Evolutionary conservation across 306 rosid species (phyloP).

Genomic region (Spatholobus suberectus): DNA sequence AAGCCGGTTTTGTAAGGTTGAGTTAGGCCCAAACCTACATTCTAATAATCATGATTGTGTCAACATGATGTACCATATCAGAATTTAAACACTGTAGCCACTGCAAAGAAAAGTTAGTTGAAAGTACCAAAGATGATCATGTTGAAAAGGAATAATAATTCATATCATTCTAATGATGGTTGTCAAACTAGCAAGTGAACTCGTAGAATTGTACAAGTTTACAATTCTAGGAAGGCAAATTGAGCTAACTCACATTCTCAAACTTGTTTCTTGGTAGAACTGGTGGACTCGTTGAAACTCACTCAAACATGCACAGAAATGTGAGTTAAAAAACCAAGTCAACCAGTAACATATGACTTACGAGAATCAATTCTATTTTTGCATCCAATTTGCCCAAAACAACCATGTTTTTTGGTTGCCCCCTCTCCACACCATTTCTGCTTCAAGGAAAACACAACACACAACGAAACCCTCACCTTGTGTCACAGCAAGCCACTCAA

Average conservation of each 20-base stretch:
- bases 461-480: background rate
- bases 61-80: background rate
- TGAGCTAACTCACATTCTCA: background rate
- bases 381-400: background rate
- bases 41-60: slow-evolving; percentile 12
- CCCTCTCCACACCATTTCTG: background rate
- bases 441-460: background rate
- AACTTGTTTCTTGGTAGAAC: background rate
- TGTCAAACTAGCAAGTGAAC: background rate
- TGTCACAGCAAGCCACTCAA: background rate
- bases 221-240: background rate
- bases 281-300: background rate
- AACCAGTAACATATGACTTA: background rate
- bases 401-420: background rate
- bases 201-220: background rate
- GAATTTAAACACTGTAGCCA: slow-evolving; percentile 9
- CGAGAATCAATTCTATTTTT: background rate
- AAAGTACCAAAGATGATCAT: slow-evolving; percentile 3
- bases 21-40: no score
- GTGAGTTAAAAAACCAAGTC: background rate
- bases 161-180: background rate
- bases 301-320: background rate
- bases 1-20: no score
- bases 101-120: background rate
- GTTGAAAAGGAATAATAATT: slow-evolving; percentile 20